These are phyloP conservation scores for Rhinocladiella similis DNA, from an alignment of 2,329 filamentous ascomycete species.

Conservation along the genomic window DNA sequence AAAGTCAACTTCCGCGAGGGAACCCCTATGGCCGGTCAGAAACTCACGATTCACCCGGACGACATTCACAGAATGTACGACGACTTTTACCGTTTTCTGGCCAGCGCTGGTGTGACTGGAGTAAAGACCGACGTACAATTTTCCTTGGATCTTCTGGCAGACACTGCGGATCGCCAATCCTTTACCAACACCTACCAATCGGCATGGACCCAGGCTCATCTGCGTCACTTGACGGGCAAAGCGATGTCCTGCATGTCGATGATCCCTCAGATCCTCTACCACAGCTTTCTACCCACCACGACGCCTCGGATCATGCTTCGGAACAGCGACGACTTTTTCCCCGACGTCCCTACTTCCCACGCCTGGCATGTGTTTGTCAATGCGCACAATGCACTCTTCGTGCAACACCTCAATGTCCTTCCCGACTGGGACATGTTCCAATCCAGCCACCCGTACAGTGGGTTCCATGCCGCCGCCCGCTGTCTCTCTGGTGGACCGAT, in stretches of 20 bases:
- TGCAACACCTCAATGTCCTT: constrained; percentile 79
- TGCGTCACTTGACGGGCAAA: constrained; percentile 74
- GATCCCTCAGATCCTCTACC: constrained; percentile 80
- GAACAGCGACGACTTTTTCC: constrained; percentile 90
- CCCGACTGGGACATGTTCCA: constrained; percentile 84
- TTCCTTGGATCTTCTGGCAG: constrained; percentile 73
- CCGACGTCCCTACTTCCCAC: constrained; percentile 75
- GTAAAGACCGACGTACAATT: constrained; percentile 96
- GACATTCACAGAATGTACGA: constrained; percentile 78
- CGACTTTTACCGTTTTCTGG: constrained; percentile 87
- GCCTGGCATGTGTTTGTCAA: constrained; percentile 96
- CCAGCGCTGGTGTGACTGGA: constrained; percentile 71
- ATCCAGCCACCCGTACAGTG: constrained; percentile 67
- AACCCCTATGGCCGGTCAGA: constrained; percentile 57
- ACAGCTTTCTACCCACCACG: constrained; percentile 70
- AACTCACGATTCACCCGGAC: constrained; percentile 72
- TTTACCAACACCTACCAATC: constrained; percentile 78
- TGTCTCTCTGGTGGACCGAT: constrained; percentile 90
- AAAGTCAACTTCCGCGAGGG: constrained; percentile 53
- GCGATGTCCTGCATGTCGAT: constrained; percentile 95
- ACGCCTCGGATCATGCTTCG: constrained; percentile 73
- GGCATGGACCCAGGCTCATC: constrained; percentile 76
- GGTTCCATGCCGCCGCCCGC: constrained; percentile 85
- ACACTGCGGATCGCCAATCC: constrained; percentile 67
- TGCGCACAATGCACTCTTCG: constrained; percentile 82